A percentile compares a stretch with the other conserved stretches of the same genome.
phyloP scores from a whole-genome alignment of 1,284 basidiomycete species.

The Boletellus sp. region DNA sequence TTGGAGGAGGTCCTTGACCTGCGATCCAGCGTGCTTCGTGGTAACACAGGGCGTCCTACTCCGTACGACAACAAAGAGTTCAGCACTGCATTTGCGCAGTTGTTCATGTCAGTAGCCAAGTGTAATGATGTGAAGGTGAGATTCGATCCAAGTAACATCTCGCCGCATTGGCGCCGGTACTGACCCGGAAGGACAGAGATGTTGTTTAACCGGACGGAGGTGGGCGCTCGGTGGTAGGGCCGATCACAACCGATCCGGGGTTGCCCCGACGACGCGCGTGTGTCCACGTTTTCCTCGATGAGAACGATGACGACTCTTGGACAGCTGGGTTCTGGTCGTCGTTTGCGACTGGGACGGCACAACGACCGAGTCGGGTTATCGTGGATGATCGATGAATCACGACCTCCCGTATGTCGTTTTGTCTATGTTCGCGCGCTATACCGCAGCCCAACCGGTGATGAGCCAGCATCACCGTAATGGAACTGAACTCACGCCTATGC shows the following conservation, averaged over 20 bases:
- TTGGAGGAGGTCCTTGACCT: too few species aligned
- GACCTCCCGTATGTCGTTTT: background rate
- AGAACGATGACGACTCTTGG: too few species aligned
- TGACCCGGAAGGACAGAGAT: conserved; percentile 20
- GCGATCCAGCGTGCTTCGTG: too few species aligned
- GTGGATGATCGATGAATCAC: too few species aligned
- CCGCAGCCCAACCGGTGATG: too few species aligned
- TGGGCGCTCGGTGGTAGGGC: conserved; percentile 2
- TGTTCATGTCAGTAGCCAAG: conserved; percentile 22
- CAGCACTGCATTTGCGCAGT: conserved; percentile 24
- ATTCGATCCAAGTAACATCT: conserved; percentile 20
- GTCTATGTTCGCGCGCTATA: too few species aligned
- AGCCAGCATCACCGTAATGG: too few species aligned
- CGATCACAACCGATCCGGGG: conserved; percentile 9
- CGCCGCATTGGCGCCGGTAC: conserved; percentile 23
- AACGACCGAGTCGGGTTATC: too few species aligned
- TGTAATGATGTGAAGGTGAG: conserved; percentile 21
- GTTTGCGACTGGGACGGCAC: background rate
- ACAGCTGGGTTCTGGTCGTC: background rate
- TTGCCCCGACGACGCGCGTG: conserved; percentile 24
- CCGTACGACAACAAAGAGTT: conserved; percentile 21
- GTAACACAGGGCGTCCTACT: background rate
- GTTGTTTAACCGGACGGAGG: conserved; percentile 26
- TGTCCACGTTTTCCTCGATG: conserved; percentile 2
- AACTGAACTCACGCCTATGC: too few species aligned